These are phyloP conservation scores for Eruca vesicaria DNA, from an alignment of 441 rosid genomes.

Conservation along the genomic window DNA sequence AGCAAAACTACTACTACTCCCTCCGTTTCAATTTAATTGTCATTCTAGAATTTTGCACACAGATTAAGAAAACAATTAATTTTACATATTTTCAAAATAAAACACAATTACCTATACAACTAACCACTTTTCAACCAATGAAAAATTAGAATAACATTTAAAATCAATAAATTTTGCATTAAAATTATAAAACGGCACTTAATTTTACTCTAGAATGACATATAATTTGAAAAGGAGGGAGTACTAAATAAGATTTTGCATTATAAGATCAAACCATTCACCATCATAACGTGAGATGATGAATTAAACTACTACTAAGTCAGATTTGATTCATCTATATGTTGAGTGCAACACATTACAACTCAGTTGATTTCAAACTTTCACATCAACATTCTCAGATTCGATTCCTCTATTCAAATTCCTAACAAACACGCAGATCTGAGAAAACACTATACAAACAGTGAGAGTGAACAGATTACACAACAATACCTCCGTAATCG, in stretches of 20 bases:
- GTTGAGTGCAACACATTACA: neutral
- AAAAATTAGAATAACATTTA: too few relatives aligned
- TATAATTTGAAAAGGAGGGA: too few relatives aligned
- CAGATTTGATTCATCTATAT: neutral
- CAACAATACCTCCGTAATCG: slow-evolving; percentile 64
- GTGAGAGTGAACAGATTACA: neutral
- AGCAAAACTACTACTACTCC: neutral
- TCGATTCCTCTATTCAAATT: neutral
- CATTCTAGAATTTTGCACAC: too few relatives aligned
- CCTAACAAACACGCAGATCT: neutral
- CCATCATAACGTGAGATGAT: neutral
- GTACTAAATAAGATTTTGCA: neutral
- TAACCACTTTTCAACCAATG: too few relatives aligned
- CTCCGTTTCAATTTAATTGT: too few relatives aligned
- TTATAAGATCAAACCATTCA: slow-evolving; percentile 1
- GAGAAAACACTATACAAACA: neutral
- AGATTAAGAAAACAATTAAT: too few relatives aligned
- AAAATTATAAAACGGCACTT: too few relatives aligned
- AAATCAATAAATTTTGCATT: too few relatives aligned
- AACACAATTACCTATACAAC: too few relatives aligned
- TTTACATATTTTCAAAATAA: too few relatives aligned
- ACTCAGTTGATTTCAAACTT: neutral
- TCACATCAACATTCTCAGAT: neutral
- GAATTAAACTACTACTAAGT: neutral
- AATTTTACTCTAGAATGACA: too few relatives aligned